Evolutionary conservation across 805 yeast genomes (phyloP).

Genomic region (Saturnispora hagleri): DNA sequence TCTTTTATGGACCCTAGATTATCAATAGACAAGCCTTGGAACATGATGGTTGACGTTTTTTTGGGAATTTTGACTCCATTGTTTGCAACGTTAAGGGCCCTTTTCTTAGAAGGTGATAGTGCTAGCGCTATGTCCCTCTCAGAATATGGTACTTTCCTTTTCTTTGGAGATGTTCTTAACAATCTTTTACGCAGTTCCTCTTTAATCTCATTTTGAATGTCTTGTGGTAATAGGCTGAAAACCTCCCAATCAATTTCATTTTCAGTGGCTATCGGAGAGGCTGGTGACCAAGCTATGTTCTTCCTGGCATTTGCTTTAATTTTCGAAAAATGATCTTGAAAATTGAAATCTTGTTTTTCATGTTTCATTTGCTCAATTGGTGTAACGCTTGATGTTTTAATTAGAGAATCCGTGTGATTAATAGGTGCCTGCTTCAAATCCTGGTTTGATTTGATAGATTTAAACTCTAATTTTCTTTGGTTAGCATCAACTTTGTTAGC

Average conservation of each 20-base stretch:
- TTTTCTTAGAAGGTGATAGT: conserved; percentile 12
- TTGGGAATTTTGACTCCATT: background rate
- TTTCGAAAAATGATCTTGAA: background rate
- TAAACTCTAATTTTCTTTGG: conserved; percentile 30
- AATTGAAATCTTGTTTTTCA: background rate
- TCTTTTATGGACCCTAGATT: conserved; percentile 12
- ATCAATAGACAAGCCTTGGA: conserved; percentile 20
- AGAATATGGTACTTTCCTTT: conserved; percentile 1
- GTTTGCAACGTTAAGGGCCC: background rate
- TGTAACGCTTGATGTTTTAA: background rate
- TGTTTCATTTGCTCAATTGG: background rate
- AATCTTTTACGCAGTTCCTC: conserved; percentile 40
- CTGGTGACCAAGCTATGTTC: background rate
- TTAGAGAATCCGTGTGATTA: background rate
- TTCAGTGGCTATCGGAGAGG: background rate
- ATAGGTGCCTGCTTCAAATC: background rate
- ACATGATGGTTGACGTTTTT: conserved; percentile 9
- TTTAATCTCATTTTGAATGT: conserved; percentile 53
- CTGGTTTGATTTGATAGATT: conserved; percentile 7
- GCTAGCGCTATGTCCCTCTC: conserved; percentile 15
- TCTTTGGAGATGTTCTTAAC: conserved; percentile 18
- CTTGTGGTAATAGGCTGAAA: conserved; percentile 54
- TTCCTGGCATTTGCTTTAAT: background rate
- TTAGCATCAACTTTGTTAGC: conserved; percentile 17
- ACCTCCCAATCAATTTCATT: conserved; percentile 54